phyloP scores from a whole-genome alignment of 2,329 filamentous ascomycete genomes.

The Diaporthe aspalathi region DNA sequence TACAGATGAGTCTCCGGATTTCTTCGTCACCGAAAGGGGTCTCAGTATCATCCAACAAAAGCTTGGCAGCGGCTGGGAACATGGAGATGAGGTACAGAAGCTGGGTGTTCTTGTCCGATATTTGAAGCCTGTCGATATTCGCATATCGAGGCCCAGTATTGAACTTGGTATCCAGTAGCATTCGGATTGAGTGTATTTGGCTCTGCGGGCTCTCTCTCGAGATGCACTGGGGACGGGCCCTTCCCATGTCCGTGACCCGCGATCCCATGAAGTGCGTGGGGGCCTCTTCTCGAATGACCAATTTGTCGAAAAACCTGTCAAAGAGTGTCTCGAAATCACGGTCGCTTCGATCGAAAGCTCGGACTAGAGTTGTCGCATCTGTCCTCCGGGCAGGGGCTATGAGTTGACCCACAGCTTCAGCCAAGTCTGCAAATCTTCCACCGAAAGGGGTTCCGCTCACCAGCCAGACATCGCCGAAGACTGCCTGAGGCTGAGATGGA shows the following conservation, averaged over 20 bases:
- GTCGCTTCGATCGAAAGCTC: neutral
- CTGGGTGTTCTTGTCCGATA: neutral
- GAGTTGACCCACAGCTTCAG: neutral
- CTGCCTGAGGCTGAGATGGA: neutral
- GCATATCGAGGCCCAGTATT: neutral
- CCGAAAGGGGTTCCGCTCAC: constrained; percentile 27
- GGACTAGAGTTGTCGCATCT: neutral
- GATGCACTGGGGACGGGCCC: neutral
- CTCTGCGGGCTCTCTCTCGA: neutral
- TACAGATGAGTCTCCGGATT: neutral
- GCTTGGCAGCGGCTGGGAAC: constrained; percentile 18
- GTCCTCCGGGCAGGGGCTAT: neutral
- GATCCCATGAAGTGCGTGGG: constrained; percentile 1
- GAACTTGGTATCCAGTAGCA: neutral
- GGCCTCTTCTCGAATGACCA: neutral
- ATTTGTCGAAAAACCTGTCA: neutral
- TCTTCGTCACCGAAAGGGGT: neutral
- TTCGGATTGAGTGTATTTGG: neutral
- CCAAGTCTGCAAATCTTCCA: neutral
- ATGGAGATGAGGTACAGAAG: constrained; percentile 30
- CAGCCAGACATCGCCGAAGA: neutral
- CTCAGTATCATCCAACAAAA: neutral
- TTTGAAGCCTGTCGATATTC: neutral
- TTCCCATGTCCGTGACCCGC: constrained; percentile 14
- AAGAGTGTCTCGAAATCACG: neutral